Evolutionary conservation across 169 alveolate species (phyloP).

Genomic region (Plasmodium gonderi): DNA sequence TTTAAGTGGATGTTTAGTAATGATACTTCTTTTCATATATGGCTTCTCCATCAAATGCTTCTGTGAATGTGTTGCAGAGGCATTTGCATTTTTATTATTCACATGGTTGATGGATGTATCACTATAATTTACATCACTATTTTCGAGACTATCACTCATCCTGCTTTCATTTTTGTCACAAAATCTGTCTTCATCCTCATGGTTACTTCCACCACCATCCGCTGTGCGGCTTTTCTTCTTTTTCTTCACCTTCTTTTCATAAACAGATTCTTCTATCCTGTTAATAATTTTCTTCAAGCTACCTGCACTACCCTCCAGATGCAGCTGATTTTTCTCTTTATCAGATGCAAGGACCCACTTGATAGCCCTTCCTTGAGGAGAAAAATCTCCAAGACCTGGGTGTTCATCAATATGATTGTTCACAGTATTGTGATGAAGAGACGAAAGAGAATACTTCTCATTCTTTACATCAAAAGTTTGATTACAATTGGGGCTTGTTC

Average conservation of each 20-base stretch:
- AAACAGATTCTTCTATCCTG: conserved; percentile 10
- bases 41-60: not conserved
- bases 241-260: conserved; percentile 4
- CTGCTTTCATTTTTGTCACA: not conserved
- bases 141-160: not conserved
- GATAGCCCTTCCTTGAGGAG: not conserved
- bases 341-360: not conserved
- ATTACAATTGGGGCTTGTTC: not conserved
- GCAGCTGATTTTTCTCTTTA: not conserved
- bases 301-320: not conserved
- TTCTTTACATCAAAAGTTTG: not conserved
- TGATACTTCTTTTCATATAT: not conserved
- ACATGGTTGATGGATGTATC: not conserved
- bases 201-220: not conserved
- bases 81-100: not conserved
- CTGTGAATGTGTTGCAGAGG: not conserved
- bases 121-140: not conserved
- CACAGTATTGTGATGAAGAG: not conserved
- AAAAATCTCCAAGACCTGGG: not conserved
- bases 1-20: conserved; percentile 3
- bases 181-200: not conserved
- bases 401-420: not conserved
- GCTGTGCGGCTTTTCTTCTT: not conserved
- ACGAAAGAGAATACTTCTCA: not conserved
- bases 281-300: not conserved